These are phyloP conservation scores for Stachybotrys chlorohalonatus DNA, from an alignment of 2,329 filamentous ascomycete genomes.

Conservation along the genomic window DNA sequence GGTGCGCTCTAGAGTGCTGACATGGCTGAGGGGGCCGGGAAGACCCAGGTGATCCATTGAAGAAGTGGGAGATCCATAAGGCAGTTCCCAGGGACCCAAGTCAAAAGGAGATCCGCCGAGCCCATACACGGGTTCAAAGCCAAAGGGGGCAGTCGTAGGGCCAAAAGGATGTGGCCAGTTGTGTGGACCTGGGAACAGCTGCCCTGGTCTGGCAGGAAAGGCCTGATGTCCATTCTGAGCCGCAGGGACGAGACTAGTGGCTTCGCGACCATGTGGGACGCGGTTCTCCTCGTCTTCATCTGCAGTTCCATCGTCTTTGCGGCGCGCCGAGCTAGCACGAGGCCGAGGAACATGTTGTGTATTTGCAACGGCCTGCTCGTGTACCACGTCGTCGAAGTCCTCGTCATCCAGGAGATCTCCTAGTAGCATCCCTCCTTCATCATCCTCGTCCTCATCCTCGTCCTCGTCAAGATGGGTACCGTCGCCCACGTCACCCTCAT, in stretches of 20 bases:
- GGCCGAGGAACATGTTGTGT: too few relatives aligned
- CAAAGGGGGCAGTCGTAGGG: slow-evolving; percentile 5
- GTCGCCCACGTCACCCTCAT: slow-evolving; percentile 38
- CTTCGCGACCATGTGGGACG: slow-evolving; percentile 5
- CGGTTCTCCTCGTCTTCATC: slow-evolving; percentile 6
- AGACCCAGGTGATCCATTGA: background rate
- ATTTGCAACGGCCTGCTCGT: slow-evolving; percentile 2
- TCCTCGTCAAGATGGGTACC: slow-evolving; percentile 21
- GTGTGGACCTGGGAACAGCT: background rate
- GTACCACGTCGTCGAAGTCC: slow-evolving; percentile 1
- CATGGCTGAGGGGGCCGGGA: background rate
- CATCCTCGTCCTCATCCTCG: slow-evolving; percentile 13
- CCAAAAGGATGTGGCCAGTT: slow-evolving; percentile 5
- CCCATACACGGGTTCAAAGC: slow-evolving; percentile 1
- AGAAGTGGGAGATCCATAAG: background rate
- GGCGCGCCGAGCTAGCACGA: too few relatives aligned
- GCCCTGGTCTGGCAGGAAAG: too few relatives aligned
- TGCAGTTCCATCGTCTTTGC: background rate
- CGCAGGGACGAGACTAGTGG: background rate
- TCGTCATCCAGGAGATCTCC: background rate
- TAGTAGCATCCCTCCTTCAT: slow-evolving; percentile 5
- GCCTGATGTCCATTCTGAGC: background rate
- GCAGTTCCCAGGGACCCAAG: background rate
- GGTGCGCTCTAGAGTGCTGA: slow-evolving; percentile 3
- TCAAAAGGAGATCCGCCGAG: background rate